phyloP scores from a whole-genome alignment of 768 basidiomycete genomes.

The Leccinum disarticulatum region DNA sequence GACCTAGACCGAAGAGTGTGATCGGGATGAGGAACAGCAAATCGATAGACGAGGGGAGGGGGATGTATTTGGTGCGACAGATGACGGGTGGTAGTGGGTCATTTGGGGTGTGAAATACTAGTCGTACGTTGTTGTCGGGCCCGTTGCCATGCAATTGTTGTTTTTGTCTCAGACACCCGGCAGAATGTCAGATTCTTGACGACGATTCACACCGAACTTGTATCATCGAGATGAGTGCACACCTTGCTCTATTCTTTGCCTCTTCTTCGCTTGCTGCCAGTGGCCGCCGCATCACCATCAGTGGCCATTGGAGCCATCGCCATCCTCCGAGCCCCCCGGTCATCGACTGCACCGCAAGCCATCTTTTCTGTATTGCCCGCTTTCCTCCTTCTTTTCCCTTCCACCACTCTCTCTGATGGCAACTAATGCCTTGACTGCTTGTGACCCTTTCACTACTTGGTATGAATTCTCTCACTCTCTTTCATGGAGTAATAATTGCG shows the following conservation, averaged over 20 bases:
- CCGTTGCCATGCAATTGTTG: constrained; percentile 16
- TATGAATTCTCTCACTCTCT: constrained; percentile 32
- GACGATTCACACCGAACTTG: not conserved
- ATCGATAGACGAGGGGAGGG: constrained; percentile 63
- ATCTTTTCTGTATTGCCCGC: not conserved
- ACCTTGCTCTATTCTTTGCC: not conserved
- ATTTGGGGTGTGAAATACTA: constrained; percentile 21
- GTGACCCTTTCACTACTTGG: constrained; percentile 12
- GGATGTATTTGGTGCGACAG: constrained; percentile 76
- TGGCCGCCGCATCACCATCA: constrained; percentile 9
- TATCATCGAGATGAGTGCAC: not conserved
- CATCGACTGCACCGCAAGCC: constrained; percentile 5
- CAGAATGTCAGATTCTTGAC: not conserved
- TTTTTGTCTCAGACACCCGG: constrained; percentile 1
- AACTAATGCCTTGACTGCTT: constrained; percentile 12
- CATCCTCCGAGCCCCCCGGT: not conserved
- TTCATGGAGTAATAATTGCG: constrained; percentile 41
- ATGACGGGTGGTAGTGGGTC: constrained; percentile 58
- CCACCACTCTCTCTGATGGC: constrained; percentile 22
- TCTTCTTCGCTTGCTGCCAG: constrained; percentile 1
- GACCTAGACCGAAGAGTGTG: constrained; percentile 76
- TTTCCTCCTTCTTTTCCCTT: constrained; percentile 16
- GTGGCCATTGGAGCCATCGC: constrained; percentile 1
- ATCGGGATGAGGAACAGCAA: constrained; percentile 65
- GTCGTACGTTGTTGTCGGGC: constrained; percentile 9